phyloP scores from a whole-genome alignment of 2,329 filamentous ascomycete species.

The Onygenales sp. region DNA sequence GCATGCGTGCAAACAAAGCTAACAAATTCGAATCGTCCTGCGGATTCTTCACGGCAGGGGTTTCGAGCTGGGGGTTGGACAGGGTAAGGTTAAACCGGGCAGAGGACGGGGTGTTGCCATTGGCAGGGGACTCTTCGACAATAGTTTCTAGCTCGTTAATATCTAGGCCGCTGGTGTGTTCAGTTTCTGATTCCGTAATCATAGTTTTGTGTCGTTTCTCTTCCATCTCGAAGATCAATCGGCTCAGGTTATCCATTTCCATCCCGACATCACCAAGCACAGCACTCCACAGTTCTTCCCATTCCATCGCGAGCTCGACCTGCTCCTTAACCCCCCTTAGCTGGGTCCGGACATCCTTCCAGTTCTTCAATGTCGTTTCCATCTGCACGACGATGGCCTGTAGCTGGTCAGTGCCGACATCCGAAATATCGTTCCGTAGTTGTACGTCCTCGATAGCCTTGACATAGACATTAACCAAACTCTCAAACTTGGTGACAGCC shows the following conservation, averaged over 20 bases:
- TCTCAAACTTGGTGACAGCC: slow-evolving; percentile 75
- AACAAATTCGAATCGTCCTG: slow-evolving; percentile 83
- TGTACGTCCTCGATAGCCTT: slow-evolving; percentile 89
- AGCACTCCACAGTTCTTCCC: slow-evolving; percentile 93
- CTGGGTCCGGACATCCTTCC: slow-evolving; percentile 69
- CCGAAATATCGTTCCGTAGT: slow-evolving; percentile 62
- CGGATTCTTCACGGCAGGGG: slow-evolving; percentile 36
- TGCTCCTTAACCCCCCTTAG: slow-evolving; percentile 75
- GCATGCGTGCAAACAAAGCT: slow-evolving; percentile 88
- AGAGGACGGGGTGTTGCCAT: slow-evolving; percentile 44
- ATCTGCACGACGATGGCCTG: slow-evolving; percentile 73
- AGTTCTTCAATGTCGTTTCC: slow-evolving; percentile 75
- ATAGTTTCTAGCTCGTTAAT: slow-evolving; percentile 88
- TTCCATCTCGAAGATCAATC: slow-evolving; percentile 94
- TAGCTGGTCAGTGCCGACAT: slow-evolving; percentile 62
- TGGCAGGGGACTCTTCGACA: slow-evolving; percentile 68
- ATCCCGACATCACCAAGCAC: slow-evolving; percentile 88
- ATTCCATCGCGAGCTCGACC: slow-evolving; percentile 96
- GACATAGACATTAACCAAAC: slow-evolving; percentile 85
- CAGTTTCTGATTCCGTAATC: slow-evolving; percentile 54
- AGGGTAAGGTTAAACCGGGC: slow-evolving; percentile 60
- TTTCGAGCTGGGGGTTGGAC: slow-evolving; percentile 29
- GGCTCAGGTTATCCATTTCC: slow-evolving; percentile 70
- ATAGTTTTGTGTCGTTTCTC: slow-evolving; percentile 79
- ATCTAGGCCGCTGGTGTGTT: slow-evolving; percentile 49